Percentiles rank a stretch among this genome's conserved stretches.
Evolutionary conservation across 805 yeast species (phyloP).

Genomic region (Candida silvatica): DNA sequence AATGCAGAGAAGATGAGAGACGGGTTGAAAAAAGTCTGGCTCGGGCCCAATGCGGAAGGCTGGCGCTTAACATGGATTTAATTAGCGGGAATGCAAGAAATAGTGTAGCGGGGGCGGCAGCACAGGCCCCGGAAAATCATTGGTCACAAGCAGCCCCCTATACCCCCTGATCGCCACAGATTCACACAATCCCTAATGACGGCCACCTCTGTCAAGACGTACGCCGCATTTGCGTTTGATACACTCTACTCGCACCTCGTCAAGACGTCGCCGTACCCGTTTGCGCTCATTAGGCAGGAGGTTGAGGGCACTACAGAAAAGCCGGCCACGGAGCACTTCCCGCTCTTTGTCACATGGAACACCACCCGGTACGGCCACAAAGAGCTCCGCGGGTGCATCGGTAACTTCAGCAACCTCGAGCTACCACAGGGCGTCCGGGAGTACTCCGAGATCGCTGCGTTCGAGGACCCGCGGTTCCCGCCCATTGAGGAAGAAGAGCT

Average conservation of each 20-base stretch:
- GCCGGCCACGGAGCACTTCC: constrained; percentile 25
- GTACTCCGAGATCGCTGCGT: constrained; percentile 63
- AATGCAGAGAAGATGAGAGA: no score
- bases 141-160: no score
- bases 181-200: no score
- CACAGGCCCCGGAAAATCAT: no score
- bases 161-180: no score
- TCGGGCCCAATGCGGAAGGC: no score
- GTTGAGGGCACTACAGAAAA: constrained; percentile 6
- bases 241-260: constrained; percentile 22
- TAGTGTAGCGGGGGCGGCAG: no score
- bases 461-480: constrained; percentile 69
- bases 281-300: constrained; percentile 7
- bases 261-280: constrained; percentile 8
- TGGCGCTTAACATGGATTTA: no score
- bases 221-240: constrained; percentile 34
- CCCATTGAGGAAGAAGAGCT: constrained; percentile 57
- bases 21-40: no score
- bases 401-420: constrained; percentile 60
- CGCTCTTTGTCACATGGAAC: constrained; percentile 89
- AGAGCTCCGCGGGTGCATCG: constrained; percentile 83
- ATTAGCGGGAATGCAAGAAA: no score
- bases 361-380: constrained; percentile 22
- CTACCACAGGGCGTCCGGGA: constrained; percentile 49
- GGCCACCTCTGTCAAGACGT: constrained; percentile 21